phyloP scores from a whole-genome alignment of 495 filamentous ascomycete genomes.

The Pseudotulostoma volvatum region DNA sequence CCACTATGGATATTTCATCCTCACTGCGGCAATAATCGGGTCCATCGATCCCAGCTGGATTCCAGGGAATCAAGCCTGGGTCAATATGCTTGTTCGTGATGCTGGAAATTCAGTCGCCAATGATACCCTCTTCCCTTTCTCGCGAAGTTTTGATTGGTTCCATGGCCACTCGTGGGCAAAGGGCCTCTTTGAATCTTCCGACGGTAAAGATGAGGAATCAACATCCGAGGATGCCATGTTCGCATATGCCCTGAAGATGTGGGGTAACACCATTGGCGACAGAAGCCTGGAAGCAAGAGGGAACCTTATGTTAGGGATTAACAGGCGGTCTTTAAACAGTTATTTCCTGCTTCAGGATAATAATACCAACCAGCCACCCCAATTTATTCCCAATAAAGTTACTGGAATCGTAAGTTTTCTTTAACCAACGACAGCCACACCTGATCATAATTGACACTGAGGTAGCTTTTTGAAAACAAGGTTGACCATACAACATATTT shows the following conservation, averaged over 20 bases:
- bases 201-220: constrained; percentile 87
- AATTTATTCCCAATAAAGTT: constrained; percentile 72
- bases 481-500: constrained; percentile 93
- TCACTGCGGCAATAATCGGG: constrained; percentile 71
- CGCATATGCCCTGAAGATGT: constrained; percentile 85
- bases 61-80: constrained; percentile 51
- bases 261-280: constrained; percentile 64
- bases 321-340: constrained; percentile 48
- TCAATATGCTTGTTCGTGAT: constrained; percentile 66
- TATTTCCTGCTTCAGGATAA: constrained; percentile 64
- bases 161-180: constrained; percentile 94
- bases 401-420: constrained; percentile 55
- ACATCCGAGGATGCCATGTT: constrained; percentile 83
- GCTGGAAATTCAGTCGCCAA: constrained; percentile 54
- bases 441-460: constrained; percentile 6
- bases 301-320: constrained; percentile 68
- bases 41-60: constrained; percentile 69
- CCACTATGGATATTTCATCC: constrained; percentile 80
- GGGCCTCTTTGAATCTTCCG: constrained; percentile 76
- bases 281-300: constrained; percentile 70
- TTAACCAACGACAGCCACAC: background rate
- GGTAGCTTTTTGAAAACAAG: constrained; percentile 87
- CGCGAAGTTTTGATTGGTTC: constrained; percentile 83
- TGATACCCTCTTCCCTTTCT: constrained; percentile 72
- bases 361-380: constrained; percentile 60